These are phyloP conservation scores for Podospora sp. DNA, from an alignment of 495 filamentous ascomycete species.

Conservation along the genomic window DNA sequence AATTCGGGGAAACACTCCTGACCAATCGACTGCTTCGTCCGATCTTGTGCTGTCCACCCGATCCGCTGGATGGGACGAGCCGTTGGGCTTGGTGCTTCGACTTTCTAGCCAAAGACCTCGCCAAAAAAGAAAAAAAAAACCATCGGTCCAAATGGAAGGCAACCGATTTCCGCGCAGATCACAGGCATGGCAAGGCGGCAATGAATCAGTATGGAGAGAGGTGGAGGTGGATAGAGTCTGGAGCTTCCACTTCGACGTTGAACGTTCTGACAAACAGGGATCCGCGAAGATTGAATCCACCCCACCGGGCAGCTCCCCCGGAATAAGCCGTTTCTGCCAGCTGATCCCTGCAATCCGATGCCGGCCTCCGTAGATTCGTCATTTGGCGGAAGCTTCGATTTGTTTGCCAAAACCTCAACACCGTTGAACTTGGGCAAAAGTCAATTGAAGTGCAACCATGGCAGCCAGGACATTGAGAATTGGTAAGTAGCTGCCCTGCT, in stretches of 20 bases:
- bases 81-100: background rate
- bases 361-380: slow-evolving; percentile 12
- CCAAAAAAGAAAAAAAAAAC: background rate
- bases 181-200: too few species aligned
- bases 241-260: background rate
- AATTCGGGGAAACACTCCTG: slow-evolving; percentile 15
- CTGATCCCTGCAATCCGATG: slow-evolving; percentile 17
- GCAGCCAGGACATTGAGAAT: slow-evolving; percentile 62
- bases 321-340: slow-evolving; percentile 14
- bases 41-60: slow-evolving; percentile 3
- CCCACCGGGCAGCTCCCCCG: slow-evolving; percentile 9
- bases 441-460: slow-evolving; percentile 45
- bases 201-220: too few species aligned
- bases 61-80: background rate
- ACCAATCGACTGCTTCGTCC: slow-evolving; percentile 14
- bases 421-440: slow-evolving; percentile 16
- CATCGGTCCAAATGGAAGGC: background rate
- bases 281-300: background rate
- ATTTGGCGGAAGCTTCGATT: slow-evolving; percentile 11
- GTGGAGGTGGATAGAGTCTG: background rate
- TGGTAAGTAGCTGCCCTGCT: slow-evolving; percentile 44
- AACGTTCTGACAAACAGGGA: slow-evolving; percentile 6
- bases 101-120: background rate
- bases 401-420: slow-evolving; percentile 4
- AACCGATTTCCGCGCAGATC: too few species aligned